Conservation (phyloP, 768 basidiomycete genomes). For the Amanita rubescens region DNA sequence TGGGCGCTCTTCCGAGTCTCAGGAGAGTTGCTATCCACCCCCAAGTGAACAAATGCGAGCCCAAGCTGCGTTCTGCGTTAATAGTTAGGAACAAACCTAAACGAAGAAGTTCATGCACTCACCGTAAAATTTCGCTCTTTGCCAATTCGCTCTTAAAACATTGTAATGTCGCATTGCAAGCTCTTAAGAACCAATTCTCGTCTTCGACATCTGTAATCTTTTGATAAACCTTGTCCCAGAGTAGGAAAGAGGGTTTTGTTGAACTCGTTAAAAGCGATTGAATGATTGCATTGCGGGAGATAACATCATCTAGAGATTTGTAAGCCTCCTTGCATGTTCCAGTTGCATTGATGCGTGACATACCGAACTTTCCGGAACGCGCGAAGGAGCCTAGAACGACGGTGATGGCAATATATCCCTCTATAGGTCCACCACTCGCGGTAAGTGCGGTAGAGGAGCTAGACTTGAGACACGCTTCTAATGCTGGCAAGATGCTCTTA, state of each 20-base stretch:
- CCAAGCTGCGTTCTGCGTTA: constrained; percentile 52
- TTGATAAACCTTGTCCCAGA: constrained; percentile 84
- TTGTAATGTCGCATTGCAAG: constrained; percentile 41
- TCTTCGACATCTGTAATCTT: constrained; percentile 57
- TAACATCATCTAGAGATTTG: constrained; percentile 30
- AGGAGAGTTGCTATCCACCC: constrained; percentile 48
- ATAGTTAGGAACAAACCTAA: too few relatives aligned
- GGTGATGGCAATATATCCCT: constrained; percentile 76
- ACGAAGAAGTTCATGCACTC: constrained; percentile 10
- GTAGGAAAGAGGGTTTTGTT: constrained; percentile 75
- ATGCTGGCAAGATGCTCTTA: constrained; percentile 43
- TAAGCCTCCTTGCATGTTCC: background rate
- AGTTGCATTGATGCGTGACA: constrained; percentile 11
- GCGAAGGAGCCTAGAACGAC: constrained; percentile 57
- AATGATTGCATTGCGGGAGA: constrained; percentile 41
- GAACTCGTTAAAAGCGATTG: constrained; percentile 38
- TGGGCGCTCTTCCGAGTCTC: constrained; percentile 45
- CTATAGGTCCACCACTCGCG: constrained; percentile 59
- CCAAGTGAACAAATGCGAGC: constrained; percentile 59
- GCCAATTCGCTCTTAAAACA: constrained; percentile 42
- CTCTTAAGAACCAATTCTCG: constrained; percentile 70
- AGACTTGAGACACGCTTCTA: constrained; percentile 68
- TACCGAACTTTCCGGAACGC: constrained; percentile 47
- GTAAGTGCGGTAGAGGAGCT: constrained; percentile 55
- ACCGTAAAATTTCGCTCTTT: constrained; percentile 54